Base-by-base conservation (phyloP, 129 eudicot species). In the Saussurea involucrata region DNA sequence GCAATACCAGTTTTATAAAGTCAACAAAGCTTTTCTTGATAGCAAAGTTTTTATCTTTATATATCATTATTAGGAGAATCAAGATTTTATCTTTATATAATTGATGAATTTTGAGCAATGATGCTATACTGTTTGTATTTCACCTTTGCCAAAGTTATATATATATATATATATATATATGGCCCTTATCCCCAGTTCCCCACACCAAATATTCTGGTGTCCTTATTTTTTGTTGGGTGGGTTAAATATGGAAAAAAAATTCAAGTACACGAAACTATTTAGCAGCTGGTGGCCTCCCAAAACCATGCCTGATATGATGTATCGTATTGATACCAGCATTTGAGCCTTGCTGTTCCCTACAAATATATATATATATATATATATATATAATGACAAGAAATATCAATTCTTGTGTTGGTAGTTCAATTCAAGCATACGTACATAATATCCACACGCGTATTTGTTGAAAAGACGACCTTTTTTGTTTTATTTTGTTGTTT, bases 11-110 rank as follows among this genome's bases (percentile, higher is more conserved):
- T 64, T 64, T 27, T 12, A n/a, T n/a, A n/a, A 27, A 65, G 36
- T 65, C 69, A 65, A 65, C 36, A 65, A 65, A 65, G 4, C 11
- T 4, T 65, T 65, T 65, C 69, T 65, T 65, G 69, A 65, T 65
- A 31, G 37, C 8, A 65, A 65, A 25, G 69, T 65, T 65, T 4
- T 12, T 25, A 65, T 65, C 21, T 65, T 65, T 27, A 65, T 65
- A 27, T 28, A 65, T 65, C 18, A 27, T 13, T 22, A n/a, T n/a
- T n/a, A n/a, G n/a, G n/a, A 63, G 34, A 25, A 24, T 28, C 68
- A 63, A 53, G 61, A 53, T n/a, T 17, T 53, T n/a, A n/a, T n/a
- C n/a, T n/a, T n/a, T n/a, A n/a, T n/a, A 53, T 53, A 53, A 53
- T 53, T 40, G 10, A 40, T 40, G 17, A 40, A 40, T 11, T 40